These are phyloP conservation scores for Fusarium sp. DNA, from an alignment of 2,329 filamentous ascomycete species.

Conservation along the genomic window DNA sequence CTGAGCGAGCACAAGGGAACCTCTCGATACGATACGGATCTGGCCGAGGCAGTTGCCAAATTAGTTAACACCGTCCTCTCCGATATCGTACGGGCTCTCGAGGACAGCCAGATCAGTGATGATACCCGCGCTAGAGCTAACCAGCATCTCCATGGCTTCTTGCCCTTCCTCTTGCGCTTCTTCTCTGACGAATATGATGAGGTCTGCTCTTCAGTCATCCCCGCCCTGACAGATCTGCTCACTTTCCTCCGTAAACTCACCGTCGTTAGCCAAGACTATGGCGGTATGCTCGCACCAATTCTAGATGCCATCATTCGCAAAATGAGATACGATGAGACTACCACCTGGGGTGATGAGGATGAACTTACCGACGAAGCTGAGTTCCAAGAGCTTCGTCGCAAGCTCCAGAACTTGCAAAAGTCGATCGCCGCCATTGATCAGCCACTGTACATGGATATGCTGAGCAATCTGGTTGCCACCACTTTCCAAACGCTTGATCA, in stretches of 20 bases:
- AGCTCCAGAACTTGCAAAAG: constrained; percentile 91
- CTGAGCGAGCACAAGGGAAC: constrained; percentile 83
- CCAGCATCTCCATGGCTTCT: constrained; percentile 82
- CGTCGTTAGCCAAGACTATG: constrained; percentile 78
- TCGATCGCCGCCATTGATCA: constrained; percentile 92
- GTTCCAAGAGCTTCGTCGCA: constrained; percentile 93
- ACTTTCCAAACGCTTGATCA: constrained; percentile 86
- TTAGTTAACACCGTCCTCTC: constrained; percentile 90
- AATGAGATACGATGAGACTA: constrained; percentile 97
- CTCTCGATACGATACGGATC: constrained; percentile 91
- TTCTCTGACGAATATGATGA: constrained; percentile 99
- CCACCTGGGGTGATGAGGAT: constrained; percentile 91
- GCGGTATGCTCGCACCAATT: constrained; percentile 86
- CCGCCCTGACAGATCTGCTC: constrained; percentile 90
- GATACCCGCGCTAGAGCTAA: constrained; percentile 80
- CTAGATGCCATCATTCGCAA: constrained; percentile 93
- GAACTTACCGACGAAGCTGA: constrained; percentile 97
- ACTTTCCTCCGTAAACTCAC: constrained; percentile 88
- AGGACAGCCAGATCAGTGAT: constrained; percentile 71
- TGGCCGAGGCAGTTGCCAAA: constrained; percentile 94
- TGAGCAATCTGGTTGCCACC: constrained; percentile 87
- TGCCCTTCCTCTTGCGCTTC: constrained; percentile 90
- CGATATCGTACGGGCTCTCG: constrained; percentile 88
- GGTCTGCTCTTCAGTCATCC: constrained; percentile 95
- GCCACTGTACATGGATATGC: constrained; percentile 84